A percentile compares a stretch with the other conserved stretches of the same genome.
Conservation (phyloP, 306 rosid species). For the Phaseolus lunatus region DNA sequence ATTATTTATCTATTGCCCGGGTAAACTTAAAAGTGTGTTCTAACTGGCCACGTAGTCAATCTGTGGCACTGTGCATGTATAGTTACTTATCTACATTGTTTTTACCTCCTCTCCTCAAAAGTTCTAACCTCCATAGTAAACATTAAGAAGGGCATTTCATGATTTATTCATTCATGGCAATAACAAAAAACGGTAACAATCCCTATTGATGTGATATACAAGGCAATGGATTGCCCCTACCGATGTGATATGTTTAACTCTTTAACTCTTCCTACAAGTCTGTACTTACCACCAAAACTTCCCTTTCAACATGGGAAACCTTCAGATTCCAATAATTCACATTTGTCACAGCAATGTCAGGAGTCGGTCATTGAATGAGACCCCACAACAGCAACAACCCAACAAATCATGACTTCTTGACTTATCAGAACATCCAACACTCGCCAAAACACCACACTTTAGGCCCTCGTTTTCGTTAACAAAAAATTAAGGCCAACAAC, state of each 20-base stretch:
- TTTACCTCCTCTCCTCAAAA: not conserved
- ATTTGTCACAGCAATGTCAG: slow-evolving; percentile 38
- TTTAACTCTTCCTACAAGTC: slow-evolving; percentile 31
- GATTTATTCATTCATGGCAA: slow-evolving; percentile 17
- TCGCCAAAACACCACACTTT: slow-evolving; percentile 35
- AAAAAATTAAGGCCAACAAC: slow-evolving; percentile 47
- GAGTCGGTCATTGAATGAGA: slow-evolving; percentile 51
- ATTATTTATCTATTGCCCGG: slow-evolving; percentile 33
- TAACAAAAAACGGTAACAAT: slow-evolving; percentile 31
- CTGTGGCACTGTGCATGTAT: slow-evolving; percentile 2
- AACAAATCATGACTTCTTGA: slow-evolving; percentile 42
- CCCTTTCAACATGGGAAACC: slow-evolving; percentile 42
- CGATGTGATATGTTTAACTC: slow-evolving; percentile 35
- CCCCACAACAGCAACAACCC: slow-evolving; percentile 57
- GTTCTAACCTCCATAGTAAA: slow-evolving; percentile 4
- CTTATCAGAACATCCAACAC: slow-evolving; percentile 40
- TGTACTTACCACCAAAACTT: slow-evolving; percentile 37
- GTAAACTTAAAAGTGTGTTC: slow-evolving; percentile 43
- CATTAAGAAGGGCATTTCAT: not conserved
- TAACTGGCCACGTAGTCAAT: slow-evolving; percentile 47
- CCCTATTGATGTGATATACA: slow-evolving; percentile 32
- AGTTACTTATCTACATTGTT: slow-evolving; percentile 2
- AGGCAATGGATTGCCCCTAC: slow-evolving; percentile 7
- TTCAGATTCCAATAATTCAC: slow-evolving; percentile 48
- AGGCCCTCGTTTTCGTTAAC: slow-evolving; percentile 25